Evolutionary conservation across 331 rosid genomes (phyloP).

Genomic region (Malus hybrid): DNA sequence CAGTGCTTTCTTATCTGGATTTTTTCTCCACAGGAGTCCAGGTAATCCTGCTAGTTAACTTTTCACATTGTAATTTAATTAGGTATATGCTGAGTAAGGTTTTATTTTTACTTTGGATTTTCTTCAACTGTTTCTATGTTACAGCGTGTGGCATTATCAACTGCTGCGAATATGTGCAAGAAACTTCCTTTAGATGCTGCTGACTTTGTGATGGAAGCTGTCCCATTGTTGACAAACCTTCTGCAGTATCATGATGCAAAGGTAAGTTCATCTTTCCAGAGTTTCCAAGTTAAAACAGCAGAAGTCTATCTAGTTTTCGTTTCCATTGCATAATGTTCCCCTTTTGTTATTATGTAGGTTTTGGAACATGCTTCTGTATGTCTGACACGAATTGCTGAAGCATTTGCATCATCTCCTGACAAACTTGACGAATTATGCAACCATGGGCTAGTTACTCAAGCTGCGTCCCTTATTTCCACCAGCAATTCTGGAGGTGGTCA

Average conservation of each 20-base stretch:
- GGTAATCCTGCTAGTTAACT: conserved; percentile 31
- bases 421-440: conserved; percentile 88
- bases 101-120: background rate
- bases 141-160: conserved; percentile 96
- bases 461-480: conserved; percentile 87
- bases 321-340: background rate
- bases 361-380: conserved; percentile 99
- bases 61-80: background rate
- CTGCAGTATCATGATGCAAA: conserved; percentile 97
- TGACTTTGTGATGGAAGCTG: conserved; percentile 99
- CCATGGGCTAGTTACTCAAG: conserved; percentile 90
- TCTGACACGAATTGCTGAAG: conserved; percentile 97
- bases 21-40: conserved; percentile 98
- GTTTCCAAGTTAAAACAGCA: background rate
- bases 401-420: conserved; percentile 91
- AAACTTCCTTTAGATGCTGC: conserved; percentile 98
- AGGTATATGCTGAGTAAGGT: background rate
- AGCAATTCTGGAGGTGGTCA: conserved; percentile 97
- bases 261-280: conserved; percentile 29
- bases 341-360: conserved; percentile 43
- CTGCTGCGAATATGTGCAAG: conserved; percentile 99
- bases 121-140: conserved; percentile 2
- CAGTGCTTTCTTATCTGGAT: conserved; percentile 91
- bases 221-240: conserved; percentile 89
- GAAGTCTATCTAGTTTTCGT: background rate